Percentiles rank a stretch among this genome's conserved stretches.
Conservation (phyloP, 2,329 filamentous ascomycete species). For the Alternaria hordeiaustralica region DNA sequence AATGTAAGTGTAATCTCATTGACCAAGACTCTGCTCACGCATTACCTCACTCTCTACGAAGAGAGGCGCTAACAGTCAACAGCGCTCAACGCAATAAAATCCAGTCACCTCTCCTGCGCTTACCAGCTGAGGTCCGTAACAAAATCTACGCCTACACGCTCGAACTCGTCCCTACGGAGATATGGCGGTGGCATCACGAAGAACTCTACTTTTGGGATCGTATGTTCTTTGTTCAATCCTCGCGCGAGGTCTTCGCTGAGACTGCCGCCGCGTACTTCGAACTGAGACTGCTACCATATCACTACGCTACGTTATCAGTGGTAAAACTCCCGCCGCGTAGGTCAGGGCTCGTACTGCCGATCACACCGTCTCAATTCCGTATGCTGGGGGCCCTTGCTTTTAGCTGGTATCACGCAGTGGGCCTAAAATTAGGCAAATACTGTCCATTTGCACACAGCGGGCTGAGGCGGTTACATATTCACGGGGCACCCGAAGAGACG, state of each 20-base stretch:
- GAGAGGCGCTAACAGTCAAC: background rate
- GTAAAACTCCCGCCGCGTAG: background rate
- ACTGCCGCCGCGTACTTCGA: background rate
- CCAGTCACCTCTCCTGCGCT: background rate
- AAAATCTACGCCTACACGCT: background rate
- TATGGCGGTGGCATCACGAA: background rate
- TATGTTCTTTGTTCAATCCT: background rate
- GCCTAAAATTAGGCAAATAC: background rate
- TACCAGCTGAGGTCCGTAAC: background rate
- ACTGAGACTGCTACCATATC: background rate
- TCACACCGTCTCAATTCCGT: background rate
- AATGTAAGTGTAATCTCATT: background rate
- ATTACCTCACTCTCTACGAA: background rate
- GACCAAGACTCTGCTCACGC: background rate
- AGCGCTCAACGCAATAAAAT: background rate
- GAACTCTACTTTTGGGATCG: background rate
- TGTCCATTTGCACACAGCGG: background rate
- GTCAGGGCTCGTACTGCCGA: background rate
- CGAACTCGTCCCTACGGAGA: background rate
- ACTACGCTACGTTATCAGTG: background rate
- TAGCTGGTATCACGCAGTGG: background rate
- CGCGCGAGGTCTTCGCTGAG: background rate
- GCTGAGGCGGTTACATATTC: background rate
- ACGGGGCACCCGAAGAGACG: background rate
- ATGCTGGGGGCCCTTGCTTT: background rate